phyloP scores from a whole-genome alignment of 257 asterid genomes.

The Rhazya stricta region DNA sequence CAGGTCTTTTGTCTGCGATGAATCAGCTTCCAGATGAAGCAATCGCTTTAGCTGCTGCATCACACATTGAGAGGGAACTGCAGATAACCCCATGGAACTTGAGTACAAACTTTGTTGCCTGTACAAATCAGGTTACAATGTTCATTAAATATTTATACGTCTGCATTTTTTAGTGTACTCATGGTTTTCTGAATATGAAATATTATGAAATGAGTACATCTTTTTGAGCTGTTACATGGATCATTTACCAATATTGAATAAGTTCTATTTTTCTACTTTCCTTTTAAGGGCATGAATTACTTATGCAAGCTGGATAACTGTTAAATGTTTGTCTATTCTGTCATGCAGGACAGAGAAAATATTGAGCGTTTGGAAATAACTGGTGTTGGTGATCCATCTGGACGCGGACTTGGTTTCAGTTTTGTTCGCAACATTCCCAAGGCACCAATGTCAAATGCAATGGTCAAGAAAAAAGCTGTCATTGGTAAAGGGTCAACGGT shows the following conservation, averaged over 20 bases:
- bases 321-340: conserved; percentile 1
- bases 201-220: neutral
- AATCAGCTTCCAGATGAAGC: conserved; percentile 99
- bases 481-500: conserved; percentile 91
- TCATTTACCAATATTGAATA: neutral
- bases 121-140: conserved; percentile 74
- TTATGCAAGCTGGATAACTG: neutral
- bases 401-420: conserved; percentile 98
- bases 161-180: neutral
- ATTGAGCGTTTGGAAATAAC: conserved; percentile 96
- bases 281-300: conserved; percentile 3
- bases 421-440: conserved; percentile 84
- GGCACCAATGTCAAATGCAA: conserved; percentile 76
- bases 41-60: conserved; percentile 94
- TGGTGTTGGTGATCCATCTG: conserved; percentile 99
- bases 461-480: conserved; percentile 71
- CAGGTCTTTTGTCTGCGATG: conserved; percentile 95
- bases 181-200: neutral
- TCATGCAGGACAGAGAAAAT: conserved; percentile 78
- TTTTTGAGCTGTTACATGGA: neutral
- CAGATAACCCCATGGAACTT: conserved; percentile 98
- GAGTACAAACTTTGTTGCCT: conserved; percentile 90
- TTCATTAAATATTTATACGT: neutral
- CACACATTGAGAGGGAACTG: conserved; percentile 98
- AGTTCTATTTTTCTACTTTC: conserved; percentile 3